Evolutionary conservation across 352 stramenopile genomes (phyloP), one percentile per base, ranked within the genome.

Genomic region (Pythium rishiriense): DNA sequence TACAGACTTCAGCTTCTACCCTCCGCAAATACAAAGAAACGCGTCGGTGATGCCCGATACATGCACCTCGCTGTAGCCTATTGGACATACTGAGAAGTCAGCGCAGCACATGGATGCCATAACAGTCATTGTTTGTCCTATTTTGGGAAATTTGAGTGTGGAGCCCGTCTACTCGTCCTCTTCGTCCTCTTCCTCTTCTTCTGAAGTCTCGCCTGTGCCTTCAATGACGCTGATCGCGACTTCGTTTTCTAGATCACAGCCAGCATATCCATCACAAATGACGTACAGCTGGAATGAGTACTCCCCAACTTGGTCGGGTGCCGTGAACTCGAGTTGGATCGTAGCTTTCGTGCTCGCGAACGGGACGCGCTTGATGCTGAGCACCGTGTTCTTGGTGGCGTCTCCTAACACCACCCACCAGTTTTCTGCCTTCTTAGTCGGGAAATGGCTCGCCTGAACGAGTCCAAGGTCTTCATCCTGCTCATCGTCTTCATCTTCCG

Each of bases 341-440:
- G 72, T 73, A 8, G 73, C 73, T 25, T 89, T 87, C 48, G 87
- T 71, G 57, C 82, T 85, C 28, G 85, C 76, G 50, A 99, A 88
- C 28, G 91, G 97, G 43, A 99, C 90, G 57, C 97, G 87, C 83
- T 99, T 99, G 77, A 99, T 98, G 58, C 93, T 96, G 54, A 99
- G 73, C 41, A 99, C 76, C 48, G 86, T 86, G 74, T 99, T 99
- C 57, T 88, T 96, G 51, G 91, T 91, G 0, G 88, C 82, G 69
- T 99, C 95, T 35, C 97, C 97, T 24, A 99, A 73, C 31, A 99
- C 94, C 35, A 99, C 74, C 98, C 98, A 99, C 96, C 97, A 99
- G 61, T 92, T 97, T 79, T 99, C 98, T 21, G 85, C 93, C 74
- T 99, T 99, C 59, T 87, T 83, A n/a, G 81, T 73, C 2, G 87